phyloP scores from a whole-genome alignment of 768 basidiomycete species.

The Leccinum pellstonianum region DNA sequence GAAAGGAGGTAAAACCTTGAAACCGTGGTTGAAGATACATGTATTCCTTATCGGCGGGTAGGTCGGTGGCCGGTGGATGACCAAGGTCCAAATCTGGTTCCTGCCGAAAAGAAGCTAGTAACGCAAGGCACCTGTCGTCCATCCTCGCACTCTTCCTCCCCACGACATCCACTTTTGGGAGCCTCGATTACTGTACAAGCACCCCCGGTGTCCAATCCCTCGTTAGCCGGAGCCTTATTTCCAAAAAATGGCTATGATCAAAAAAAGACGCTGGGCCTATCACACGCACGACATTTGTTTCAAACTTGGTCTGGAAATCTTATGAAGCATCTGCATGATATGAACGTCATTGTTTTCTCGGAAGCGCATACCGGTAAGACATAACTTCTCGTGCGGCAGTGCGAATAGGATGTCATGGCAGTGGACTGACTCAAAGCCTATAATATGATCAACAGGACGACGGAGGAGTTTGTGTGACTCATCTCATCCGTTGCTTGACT shows the following conservation, averaged over 20 bases:
- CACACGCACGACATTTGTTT: background rate
- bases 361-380: background rate
- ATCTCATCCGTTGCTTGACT: conserved; percentile 2
- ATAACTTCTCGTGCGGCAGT: conserved; percentile 1
- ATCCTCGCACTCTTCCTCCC: background rate
- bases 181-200: background rate
- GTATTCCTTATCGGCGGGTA: background rate
- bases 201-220: background rate
- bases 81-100: background rate
- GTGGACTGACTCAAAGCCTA: conserved; percentile 5
- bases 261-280: background rate
- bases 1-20: background rate
- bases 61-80: background rate
- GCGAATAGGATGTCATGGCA: conserved; percentile 2
- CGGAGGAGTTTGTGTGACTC: conserved; percentile 8
- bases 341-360: background rate
- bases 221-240: conserved; percentile 5
- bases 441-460: conserved; percentile 13
- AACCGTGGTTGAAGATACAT: background rate
- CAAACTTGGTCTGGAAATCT: background rate
- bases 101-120: background rate
- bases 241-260: background rate
- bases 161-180: background rate
- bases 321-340: background rate
- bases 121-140: background rate